Base-by-base conservation (phyloP, 164 flowering plant genomes). In the Cinnamomum micranthum region DNA sequence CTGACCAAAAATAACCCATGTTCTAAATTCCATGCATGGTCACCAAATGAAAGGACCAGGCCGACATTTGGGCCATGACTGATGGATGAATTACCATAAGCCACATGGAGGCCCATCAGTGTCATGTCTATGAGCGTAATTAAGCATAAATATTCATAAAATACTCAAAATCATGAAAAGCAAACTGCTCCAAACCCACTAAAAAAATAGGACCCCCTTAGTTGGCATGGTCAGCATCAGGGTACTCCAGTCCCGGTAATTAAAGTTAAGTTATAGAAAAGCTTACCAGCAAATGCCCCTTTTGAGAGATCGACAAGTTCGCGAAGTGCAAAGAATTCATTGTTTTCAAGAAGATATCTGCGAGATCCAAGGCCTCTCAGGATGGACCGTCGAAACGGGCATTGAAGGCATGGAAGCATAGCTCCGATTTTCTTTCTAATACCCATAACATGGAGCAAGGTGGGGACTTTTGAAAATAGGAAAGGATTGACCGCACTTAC, bases 271-370 rank as follows among this genome's bases (percentile, higher is more conserved):
- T 14, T 15, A 27, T 10, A 67, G 17, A 28, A 31, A 28, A 66
- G 1, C 68, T 85, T 70, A 95, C 99, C 98, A 81, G 99, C 87
- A 88, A 95, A 95, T 62, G 91, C 87, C 33, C 98, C 99, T 85
- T 86, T 95, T 58, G 99, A 95, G 67, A 95, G 96, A 86, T 93
- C 97, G 74, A 93, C 84, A 41, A 95, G 95, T 79, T 95, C 98
- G 73, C 92, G 88, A 17, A 95, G 89, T 33, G 99, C 89, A 81
- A 95, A 95, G 84, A 95, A 95, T 60, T 91, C 99, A 79, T 85
- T 92, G 88, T 85, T 87, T 77, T 93, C 97, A 73, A 95, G 90
- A 82, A 95, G 92, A 82, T 95, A 93, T 82, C 88, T 90, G 65
- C 99, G 92, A 77, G 85, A 82, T 47, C 96, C 94, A 77, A 95